Conservation (phyloP, 1,139 yeast species). For the Nakaseomyces bracarensis region DNA sequence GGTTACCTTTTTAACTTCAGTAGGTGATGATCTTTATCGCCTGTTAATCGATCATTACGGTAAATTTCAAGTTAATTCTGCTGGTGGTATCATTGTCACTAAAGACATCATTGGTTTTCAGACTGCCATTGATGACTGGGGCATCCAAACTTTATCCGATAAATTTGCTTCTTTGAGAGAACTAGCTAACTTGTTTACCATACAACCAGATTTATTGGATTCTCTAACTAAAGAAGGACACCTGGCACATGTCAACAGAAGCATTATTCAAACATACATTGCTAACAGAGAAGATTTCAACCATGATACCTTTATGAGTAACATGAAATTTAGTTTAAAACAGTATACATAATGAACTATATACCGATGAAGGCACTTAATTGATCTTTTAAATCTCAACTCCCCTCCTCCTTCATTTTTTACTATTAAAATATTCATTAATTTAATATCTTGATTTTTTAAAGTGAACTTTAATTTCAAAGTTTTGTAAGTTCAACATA, state of each 20-base stretch:
- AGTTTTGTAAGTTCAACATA: too few species aligned
- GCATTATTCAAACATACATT: conserved; percentile 59
- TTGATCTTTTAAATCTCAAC: too few species aligned
- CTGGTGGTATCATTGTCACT: conserved; percentile 80
- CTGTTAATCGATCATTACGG: conserved; percentile 65
- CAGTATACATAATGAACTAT: conserved; percentile 14
- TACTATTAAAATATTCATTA: too few species aligned
- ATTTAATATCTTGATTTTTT: too few species aligned
- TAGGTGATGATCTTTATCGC: conserved; percentile 55
- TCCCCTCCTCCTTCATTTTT: too few species aligned
- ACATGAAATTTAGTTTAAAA: conserved; percentile 18
- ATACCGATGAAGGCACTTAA: too few species aligned
- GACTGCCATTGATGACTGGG: conserved; percentile 64
- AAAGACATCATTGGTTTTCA: conserved; percentile 79
- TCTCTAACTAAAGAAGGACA: conserved; percentile 81
- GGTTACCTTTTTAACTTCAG: conserved; percentile 43
- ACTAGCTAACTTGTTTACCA: conserved; percentile 77
- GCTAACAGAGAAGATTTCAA: conserved; percentile 64
- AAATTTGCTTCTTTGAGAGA: conserved; percentile 69
- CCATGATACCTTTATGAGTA: conserved; percentile 28
- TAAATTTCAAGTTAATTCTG: conserved; percentile 65
- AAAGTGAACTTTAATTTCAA: too few species aligned
- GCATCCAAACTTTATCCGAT: conserved; percentile 53
- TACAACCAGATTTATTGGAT: conserved; percentile 63
- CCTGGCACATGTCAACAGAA: conserved; percentile 59